These are phyloP conservation scores for Lactifluus subvellereus DNA, from an alignment of 768 basidiomycete genomes.

Conservation along the genomic window DNA sequence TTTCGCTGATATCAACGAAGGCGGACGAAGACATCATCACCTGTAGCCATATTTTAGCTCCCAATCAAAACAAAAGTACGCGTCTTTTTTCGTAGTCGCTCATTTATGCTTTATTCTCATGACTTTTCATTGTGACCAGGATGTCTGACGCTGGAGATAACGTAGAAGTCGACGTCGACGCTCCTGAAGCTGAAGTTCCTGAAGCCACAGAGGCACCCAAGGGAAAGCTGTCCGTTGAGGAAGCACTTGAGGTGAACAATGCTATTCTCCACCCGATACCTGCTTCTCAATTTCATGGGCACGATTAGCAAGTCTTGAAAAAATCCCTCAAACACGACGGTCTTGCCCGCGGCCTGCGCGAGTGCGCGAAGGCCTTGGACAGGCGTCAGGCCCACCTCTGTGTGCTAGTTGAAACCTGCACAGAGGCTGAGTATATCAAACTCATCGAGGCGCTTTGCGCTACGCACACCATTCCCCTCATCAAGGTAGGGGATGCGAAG, in stretches of 20 bases:
- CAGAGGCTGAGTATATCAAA: slow-evolving; percentile 99
- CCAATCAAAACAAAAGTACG: slow-evolving; percentile 28
- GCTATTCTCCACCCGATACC: not conserved
- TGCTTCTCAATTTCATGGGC: not conserved
- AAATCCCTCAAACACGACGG: slow-evolving; percentile 97
- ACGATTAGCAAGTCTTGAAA: slow-evolving; percentile 90
- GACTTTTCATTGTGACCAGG: slow-evolving; percentile 33
- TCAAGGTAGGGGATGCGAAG: slow-evolving; percentile 99
- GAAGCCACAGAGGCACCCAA: slow-evolving; percentile 90
- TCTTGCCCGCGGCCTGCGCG: slow-evolving; percentile 95
- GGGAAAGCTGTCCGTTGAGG: slow-evolving; percentile 94
- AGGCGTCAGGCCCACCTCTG: slow-evolving; percentile 98
- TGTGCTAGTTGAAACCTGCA: slow-evolving; percentile 98
- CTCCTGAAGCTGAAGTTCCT: slow-evolving; percentile 46
- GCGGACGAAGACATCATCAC: slow-evolving; percentile 84
- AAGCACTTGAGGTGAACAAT: slow-evolving; percentile 73
- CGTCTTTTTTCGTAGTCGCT: not conserved
- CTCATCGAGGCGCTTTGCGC: slow-evolving; percentile 99
- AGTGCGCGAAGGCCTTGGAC: slow-evolving; percentile 97
- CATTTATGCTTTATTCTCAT: not conserved
- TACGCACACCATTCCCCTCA: slow-evolving; percentile 98
- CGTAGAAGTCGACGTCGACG: slow-evolving; percentile 58
- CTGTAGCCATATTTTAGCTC: slow-evolving; percentile 17
- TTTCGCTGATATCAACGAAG: slow-evolving; percentile 83
- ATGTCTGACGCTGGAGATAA: slow-evolving; percentile 99